Percentiles rank a stretch among this genome's conserved stretches.
Conservation (phyloP, 2,329 filamentous ascomycete species). For the Nemania sp. region DNA sequence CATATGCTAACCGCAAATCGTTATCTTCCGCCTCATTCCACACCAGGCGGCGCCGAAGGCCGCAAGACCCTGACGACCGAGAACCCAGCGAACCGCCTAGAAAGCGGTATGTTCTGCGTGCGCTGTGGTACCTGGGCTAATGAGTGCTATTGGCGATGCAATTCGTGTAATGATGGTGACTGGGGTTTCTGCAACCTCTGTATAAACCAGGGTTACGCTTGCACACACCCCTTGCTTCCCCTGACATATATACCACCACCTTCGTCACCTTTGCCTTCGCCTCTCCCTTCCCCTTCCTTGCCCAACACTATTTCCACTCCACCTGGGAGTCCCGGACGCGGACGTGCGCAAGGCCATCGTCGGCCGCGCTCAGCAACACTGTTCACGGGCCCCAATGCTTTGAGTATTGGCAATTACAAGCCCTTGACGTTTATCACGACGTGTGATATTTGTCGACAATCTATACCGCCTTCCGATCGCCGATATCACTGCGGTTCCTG, state of each 20-base stretch:
- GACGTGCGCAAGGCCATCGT: slow-evolving; percentile 45
- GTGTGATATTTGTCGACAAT: slow-evolving; percentile 81
- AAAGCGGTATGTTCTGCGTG: slow-evolving; percentile 87
- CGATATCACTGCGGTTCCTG: slow-evolving; percentile 86
- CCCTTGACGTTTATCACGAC: slow-evolving; percentile 78
- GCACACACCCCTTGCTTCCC: slow-evolving; percentile 84
- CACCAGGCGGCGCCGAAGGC: slow-evolving; percentile 65
- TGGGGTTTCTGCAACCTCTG: slow-evolving; percentile 95
- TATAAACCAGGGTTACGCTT: slow-evolving; percentile 83
- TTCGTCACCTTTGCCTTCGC: slow-evolving; percentile 38
- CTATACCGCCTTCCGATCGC: slow-evolving; percentile 75
- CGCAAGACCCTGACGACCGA: slow-evolving; percentile 71
- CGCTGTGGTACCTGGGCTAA: slow-evolving; percentile 80
- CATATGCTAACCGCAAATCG: slow-evolving; percentile 71
- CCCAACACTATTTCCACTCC: slow-evolving; percentile 44
- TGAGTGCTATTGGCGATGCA: slow-evolving; percentile 90
- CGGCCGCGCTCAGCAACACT: slow-evolving; percentile 60
- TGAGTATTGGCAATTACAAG: slow-evolving; percentile 68
- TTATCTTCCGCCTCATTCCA: slow-evolving; percentile 63
- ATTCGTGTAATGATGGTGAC: slow-evolving; percentile 87
- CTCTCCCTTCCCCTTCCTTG: slow-evolving; percentile 44
- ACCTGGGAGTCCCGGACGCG: slow-evolving; percentile 50
- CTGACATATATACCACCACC: slow-evolving; percentile 70
- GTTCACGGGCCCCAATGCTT: slow-evolving; percentile 60
- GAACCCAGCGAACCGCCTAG: slow-evolving; percentile 74